A percentile compares a stretch with the other conserved stretches of the same genome.
phyloP scores from a whole-genome alignment of 108 stramenopile species.

The Skeletonema potamos region DNA sequence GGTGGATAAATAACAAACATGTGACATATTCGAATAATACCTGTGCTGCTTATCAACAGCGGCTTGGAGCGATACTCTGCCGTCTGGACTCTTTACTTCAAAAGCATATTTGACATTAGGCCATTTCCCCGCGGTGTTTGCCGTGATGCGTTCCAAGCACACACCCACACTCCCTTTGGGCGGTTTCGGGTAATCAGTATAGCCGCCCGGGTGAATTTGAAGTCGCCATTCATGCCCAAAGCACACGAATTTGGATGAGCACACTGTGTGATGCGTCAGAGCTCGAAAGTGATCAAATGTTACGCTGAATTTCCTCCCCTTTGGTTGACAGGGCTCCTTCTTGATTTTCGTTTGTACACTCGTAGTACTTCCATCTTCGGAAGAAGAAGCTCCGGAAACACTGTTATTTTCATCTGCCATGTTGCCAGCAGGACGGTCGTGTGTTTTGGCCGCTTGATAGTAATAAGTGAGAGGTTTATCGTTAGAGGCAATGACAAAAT shows the following conservation, averaged over 20 bases:
- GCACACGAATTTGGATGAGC: constrained; percentile 4
- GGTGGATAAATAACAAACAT: neutral
- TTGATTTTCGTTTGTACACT: neutral
- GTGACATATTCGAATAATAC: neutral
- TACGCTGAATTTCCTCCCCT: neutral
- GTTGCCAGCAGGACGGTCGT: neutral
- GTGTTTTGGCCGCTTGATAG: too few species aligned
- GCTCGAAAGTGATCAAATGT: neutral
- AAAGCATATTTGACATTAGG: neutral
- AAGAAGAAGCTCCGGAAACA: neutral
- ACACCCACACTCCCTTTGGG: neutral
- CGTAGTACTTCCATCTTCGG: neutral
- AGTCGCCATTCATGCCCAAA: constrained; percentile 54
- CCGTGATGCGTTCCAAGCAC: neutral
- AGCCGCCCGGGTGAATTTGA: constrained; percentile 5
- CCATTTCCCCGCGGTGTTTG: neutral
- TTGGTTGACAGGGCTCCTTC: neutral
- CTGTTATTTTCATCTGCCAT: neutral
- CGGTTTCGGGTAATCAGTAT: neutral
- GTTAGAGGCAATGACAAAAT: too few species aligned
- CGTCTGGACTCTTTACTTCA: neutral
- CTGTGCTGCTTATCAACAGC: neutral
- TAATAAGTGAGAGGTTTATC: too few species aligned
- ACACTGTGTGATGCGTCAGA: neutral
- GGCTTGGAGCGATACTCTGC: neutral